Conservation (phyloP, 2,329 filamentous ascomycete genomes). For the Colletotrichum sublineola region DNA sequence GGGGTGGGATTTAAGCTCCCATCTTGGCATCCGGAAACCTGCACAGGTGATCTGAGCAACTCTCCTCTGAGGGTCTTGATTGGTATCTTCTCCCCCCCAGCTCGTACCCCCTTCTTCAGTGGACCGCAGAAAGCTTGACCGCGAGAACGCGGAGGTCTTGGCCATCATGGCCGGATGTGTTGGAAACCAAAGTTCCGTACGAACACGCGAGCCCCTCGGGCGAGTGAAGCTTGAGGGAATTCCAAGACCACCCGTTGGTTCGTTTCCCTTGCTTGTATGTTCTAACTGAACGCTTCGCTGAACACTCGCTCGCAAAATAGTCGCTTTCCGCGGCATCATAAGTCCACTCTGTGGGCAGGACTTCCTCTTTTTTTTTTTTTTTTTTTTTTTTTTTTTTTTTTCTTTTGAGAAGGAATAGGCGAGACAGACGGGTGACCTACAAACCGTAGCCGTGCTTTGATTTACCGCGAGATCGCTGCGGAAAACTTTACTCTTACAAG, state of each 20-base stretch:
- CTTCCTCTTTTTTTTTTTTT: neutral
- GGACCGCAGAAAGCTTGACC: conserved; percentile 24
- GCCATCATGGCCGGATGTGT: conserved; percentile 21
- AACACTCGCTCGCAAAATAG: neutral
- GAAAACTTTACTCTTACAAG: neutral
- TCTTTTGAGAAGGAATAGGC: conserved; percentile 8
- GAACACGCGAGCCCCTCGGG: conserved; percentile 18
- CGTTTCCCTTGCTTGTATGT: neutral
- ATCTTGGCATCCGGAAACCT: conserved; percentile 38
- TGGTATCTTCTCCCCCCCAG: neutral
- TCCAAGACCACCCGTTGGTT: neutral
- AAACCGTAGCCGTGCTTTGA: conserved; percentile 13
- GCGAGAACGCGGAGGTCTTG: neutral
- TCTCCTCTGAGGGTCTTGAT: conserved; percentile 3
- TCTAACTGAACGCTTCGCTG: conserved; percentile 5
- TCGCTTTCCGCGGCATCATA: neutral
- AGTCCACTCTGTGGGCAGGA: neutral
- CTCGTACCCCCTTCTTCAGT: neutral
- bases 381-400: neutral
- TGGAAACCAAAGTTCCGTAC: conserved; percentile 23
- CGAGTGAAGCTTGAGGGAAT: conserved; percentile 1
- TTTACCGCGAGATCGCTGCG: neutral
- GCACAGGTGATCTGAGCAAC: conserved; percentile 27
- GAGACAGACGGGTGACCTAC: conserved; percentile 3
- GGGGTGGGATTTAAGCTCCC: conserved; percentile 30